Conservation (phyloP, 1,284 basidiomycete genomes). For the Macrocybe sp. region DNA sequence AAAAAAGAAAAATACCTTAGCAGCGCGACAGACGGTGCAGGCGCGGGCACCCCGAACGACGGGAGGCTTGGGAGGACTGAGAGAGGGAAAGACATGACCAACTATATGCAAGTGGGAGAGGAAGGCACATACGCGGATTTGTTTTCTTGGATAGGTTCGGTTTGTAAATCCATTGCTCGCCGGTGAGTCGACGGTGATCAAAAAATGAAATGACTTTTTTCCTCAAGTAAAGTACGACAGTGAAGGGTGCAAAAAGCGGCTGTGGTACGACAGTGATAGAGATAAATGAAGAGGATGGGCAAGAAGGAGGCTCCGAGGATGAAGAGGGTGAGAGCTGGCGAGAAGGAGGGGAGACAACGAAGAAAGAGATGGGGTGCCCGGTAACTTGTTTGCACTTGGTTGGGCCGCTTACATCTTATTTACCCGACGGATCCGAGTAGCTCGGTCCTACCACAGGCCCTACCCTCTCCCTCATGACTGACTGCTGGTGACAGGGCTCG, state of each 20-base stretch:
- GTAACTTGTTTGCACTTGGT: slow-evolving; percentile 27
- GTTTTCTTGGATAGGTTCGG: slow-evolving; percentile 27
- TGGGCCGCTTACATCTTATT: slow-evolving; percentile 27
- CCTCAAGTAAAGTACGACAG: slow-evolving; percentile 6
- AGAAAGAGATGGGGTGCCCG: slow-evolving; percentile 15
- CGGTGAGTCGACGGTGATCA: slow-evolving; percentile 33
- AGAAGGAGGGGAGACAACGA: slow-evolving; percentile 7
- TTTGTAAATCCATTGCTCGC: slow-evolving; percentile 30
- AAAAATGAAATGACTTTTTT: slow-evolving; percentile 18
- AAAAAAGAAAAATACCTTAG: slow-evolving; percentile 51
- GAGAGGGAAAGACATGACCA: slow-evolving; percentile 10
- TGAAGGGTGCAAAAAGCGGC: slow-evolving; percentile 13
- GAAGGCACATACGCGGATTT: slow-evolving; percentile 24
- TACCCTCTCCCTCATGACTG: slow-evolving; percentile 1
- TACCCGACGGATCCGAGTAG: slow-evolving; percentile 19
- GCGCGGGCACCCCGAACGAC: slow-evolving; percentile 71
- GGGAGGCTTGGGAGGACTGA: slow-evolving; percentile 39
- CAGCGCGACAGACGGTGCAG: slow-evolving; percentile 76
- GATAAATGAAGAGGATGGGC: slow-evolving; percentile 8
- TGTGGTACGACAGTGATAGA: slow-evolving; percentile 11
- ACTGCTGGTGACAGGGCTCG: neutral
- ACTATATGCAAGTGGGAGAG: slow-evolving; percentile 8
- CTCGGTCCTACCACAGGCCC: slow-evolving; percentile 15
- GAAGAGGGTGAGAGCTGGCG: slow-evolving; percentile 10
- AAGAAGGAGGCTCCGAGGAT: slow-evolving; percentile 7